These are phyloP conservation scores for Geranium incanum DNA, from an alignment of 441 rosid species.

Conservation along the genomic window DNA sequence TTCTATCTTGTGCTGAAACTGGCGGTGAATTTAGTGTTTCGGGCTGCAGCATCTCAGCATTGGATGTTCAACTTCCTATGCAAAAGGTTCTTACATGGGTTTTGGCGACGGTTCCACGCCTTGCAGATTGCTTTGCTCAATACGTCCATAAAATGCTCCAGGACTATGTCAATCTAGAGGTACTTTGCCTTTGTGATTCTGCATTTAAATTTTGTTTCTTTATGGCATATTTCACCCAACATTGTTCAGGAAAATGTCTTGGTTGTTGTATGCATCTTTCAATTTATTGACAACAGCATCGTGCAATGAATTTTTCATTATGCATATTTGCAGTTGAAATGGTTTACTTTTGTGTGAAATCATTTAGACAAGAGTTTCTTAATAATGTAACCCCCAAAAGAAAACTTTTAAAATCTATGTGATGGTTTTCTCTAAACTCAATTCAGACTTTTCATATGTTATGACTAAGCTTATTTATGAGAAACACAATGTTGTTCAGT, in stretches of 20 bases:
- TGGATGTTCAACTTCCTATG: conserved; percentile 51
- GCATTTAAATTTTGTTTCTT: not conserved
- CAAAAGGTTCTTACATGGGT: conserved; percentile 68
- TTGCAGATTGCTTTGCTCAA: conserved; percentile 51
- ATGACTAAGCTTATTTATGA: too few relatives aligned
- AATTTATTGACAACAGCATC: not conserved
- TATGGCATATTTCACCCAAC: not conserved
- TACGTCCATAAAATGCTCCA: conserved; percentile 52
- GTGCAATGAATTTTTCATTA: not conserved
- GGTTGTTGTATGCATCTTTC: not conserved
- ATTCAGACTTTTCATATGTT: too few relatives aligned
- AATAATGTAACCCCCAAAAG: not conserved
- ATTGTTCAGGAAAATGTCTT: too few relatives aligned
- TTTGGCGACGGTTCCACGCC: conserved; percentile 42
- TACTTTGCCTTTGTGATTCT: conserved; percentile 17
- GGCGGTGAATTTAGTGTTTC: conserved; percentile 42
- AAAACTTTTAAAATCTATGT: too few relatives aligned
- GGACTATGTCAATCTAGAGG: conserved; percentile 34
- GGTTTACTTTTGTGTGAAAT: not conserved
- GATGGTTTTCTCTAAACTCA: too few relatives aligned
- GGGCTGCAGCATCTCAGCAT: conserved; percentile 41
- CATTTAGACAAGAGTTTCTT: not conserved
- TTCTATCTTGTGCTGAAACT: conserved; percentile 48
- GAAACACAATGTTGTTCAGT: not conserved
- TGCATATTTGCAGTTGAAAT: not conserved